Conservation (phyloP, 2,329 filamentous ascomycete genomes). For the Botryotinia globosa region DNA sequence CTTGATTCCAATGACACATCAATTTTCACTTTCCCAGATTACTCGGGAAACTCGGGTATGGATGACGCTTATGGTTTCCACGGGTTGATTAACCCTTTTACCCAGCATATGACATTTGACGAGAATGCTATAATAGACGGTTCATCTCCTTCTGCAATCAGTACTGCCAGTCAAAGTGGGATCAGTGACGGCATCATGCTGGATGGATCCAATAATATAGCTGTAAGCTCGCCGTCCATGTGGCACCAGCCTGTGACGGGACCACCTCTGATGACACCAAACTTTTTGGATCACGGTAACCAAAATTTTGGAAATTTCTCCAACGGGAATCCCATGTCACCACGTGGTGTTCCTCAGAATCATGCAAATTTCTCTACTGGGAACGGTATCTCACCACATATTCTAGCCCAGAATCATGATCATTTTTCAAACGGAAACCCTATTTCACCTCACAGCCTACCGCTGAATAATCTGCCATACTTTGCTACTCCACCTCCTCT, state of each 20-base stretch:
- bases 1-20: slow-evolving; percentile 63
- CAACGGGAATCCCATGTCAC: slow-evolving; percentile 69
- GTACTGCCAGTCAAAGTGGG: slow-evolving; percentile 86
- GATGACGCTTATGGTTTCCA: slow-evolving; percentile 85
- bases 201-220: slow-evolving; percentile 70
- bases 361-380: slow-evolving; percentile 67
- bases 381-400: slow-evolving; percentile 66
- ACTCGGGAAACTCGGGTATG: slow-evolving; percentile 56
- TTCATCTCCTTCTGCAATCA: slow-evolving; percentile 94
- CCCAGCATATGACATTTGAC: slow-evolving; percentile 64
- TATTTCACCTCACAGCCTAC: slow-evolving; percentile 59
- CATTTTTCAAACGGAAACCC: slow-evolving; percentile 71
- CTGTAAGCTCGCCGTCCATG: slow-evolving; percentile 55
- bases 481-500: slow-evolving; percentile 78
- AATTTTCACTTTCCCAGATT: slow-evolving; percentile 54
- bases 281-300: slow-evolving; percentile 70
- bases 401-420: slow-evolving; percentile 60
- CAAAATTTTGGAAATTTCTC: slow-evolving; percentile 76
- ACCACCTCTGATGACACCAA: slow-evolving; percentile 62
- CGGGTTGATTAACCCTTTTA: slow-evolving; percentile 58
- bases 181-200: slow-evolving; percentile 83
- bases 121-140: slow-evolving; percentile 85
- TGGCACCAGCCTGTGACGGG: slow-evolving; percentile 70
- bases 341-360: slow-evolving; percentile 37
- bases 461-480: slow-evolving; percentile 72